Conservation (phyloP, 176 grass and related monocot species). For the Puccinellia tenuiflora region DNA sequence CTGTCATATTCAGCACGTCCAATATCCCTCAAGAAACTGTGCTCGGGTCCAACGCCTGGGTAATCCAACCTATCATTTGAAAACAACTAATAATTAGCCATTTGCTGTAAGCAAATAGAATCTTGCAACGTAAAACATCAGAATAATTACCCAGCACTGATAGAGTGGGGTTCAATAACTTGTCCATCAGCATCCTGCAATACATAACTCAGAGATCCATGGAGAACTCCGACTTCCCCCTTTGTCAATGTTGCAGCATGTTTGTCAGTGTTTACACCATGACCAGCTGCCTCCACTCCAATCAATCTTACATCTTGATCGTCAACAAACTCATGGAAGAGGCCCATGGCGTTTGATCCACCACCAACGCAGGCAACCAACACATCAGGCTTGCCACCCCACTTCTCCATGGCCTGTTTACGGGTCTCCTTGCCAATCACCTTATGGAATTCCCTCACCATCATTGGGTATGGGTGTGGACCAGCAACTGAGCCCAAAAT, state of each 20-base stretch:
- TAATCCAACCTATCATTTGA: slow-evolving; percentile 67
- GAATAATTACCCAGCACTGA: slow-evolving; percentile 88
- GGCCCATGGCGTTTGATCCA: slow-evolving; percentile 94
- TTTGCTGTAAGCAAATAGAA: not conserved
- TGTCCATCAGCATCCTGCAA: slow-evolving; percentile 96
- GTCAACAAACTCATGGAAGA: slow-evolving; percentile 93
- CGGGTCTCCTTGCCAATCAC: slow-evolving; percentile 88
- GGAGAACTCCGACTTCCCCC: slow-evolving; percentile 89
- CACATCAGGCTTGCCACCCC: slow-evolving; percentile 85
- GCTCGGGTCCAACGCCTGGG: slow-evolving; percentile 93
- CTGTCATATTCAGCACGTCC: slow-evolving; percentile 91
- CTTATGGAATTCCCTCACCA: slow-evolving; percentile 96
- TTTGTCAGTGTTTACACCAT: slow-evolving; percentile 80
- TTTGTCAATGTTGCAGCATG: slow-evolving; percentile 91
- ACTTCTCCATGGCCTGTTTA: slow-evolving; percentile 86
- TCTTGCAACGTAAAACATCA: not conserved
- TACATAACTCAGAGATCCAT: slow-evolving; percentile 94
- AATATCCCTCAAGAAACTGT: slow-evolving; percentile 92
- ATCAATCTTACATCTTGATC: slow-evolving; percentile 79
- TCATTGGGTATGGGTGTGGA: slow-evolving; percentile 95
- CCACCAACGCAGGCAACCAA: slow-evolving; percentile 93
- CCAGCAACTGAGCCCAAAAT: slow-evolving; percentile 89
- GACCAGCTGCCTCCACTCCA: slow-evolving; percentile 93
- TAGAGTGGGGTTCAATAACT: slow-evolving; percentile 95
- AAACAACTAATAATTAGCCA: slow-evolving; percentile 20